Conservation (phyloP, 805 yeast species). For the Kazachstania africana region DNA sequence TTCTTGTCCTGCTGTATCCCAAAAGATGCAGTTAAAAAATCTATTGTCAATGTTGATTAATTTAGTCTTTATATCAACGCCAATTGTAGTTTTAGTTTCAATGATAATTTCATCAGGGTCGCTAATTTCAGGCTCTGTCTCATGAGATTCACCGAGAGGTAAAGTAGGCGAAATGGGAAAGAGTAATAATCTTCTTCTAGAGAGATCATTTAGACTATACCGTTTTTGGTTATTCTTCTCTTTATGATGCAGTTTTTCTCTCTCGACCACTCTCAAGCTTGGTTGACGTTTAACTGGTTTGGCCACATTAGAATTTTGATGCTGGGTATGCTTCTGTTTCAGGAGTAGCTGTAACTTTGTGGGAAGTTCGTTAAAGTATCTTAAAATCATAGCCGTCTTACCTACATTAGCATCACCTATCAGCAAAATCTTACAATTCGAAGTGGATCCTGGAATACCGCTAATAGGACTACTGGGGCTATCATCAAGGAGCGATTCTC, state of each 20-base stretch:
- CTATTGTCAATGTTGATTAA: conserved; percentile 33
- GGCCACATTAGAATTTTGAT: conserved; percentile 1
- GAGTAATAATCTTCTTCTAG: conserved; percentile 8
- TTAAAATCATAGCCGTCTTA: conserved; percentile 34
- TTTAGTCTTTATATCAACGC: conserved; percentile 36
- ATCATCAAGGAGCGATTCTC: conserved; percentile 1
- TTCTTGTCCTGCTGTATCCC: conserved; percentile 46
- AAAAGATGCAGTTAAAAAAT: conserved; percentile 32
- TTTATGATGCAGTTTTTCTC: background rate
- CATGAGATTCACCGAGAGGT: conserved; percentile 4
- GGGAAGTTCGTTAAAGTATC: conserved; percentile 30
- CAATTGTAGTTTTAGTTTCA: conserved; percentile 32
- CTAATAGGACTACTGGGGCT: no score
- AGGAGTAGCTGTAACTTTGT: conserved; percentile 15
- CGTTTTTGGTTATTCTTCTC: conserved; percentile 13
- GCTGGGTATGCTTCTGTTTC: no score
- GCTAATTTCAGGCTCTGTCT: conserved; percentile 3
- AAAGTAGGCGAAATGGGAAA: conserved; percentile 1
- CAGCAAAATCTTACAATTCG: conserved; percentile 28
- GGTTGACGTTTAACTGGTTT: conserved; percentile 3
- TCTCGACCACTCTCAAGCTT: conserved; percentile 1
- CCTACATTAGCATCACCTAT: conserved; percentile 40
- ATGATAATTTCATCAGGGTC: conserved; percentile 25
- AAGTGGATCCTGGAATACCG: conserved; percentile 1
- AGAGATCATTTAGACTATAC: conserved; percentile 23